Evolutionary conservation across 2,329 filamentous ascomycete species (phyloP).

Genomic region (Cytospora leucostoma): DNA sequence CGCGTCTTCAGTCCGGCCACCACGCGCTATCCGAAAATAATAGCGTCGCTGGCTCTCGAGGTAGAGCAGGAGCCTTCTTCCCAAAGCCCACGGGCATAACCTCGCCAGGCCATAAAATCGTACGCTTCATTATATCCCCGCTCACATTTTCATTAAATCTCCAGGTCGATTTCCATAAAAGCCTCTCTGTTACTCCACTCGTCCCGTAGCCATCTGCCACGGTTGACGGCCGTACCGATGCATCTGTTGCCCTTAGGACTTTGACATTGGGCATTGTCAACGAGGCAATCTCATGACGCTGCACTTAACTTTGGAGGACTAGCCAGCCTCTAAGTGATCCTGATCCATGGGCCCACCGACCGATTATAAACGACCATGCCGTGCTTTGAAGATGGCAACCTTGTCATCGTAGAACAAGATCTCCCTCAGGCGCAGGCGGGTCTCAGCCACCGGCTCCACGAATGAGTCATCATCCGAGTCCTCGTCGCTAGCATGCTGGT

Average conservation of each 20-base stretch:
- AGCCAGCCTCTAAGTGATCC: background rate
- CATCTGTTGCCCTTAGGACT: background rate
- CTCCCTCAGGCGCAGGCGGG: slow-evolving; percentile 67
- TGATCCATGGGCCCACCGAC: background rate
- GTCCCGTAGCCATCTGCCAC: background rate
- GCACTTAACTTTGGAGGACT: background rate
- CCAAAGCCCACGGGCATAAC: background rate
- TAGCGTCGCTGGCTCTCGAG: background rate
- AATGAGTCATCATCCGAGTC: slow-evolving; percentile 50
- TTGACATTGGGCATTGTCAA: background rate
- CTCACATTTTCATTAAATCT: background rate
- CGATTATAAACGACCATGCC: slow-evolving; percentile 56
- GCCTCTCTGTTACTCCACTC: background rate
- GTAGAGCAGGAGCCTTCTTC: background rate
- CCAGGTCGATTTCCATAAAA: background rate
- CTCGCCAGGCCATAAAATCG: background rate
- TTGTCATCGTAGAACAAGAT: slow-evolving; percentile 86
- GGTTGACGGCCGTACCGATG: background rate
- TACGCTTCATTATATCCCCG: background rate
- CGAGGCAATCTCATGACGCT: background rate
- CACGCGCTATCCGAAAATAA: background rate
- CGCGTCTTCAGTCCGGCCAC: background rate
- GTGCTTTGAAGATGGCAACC: slow-evolving; percentile 76
- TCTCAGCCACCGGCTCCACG: slow-evolving; percentile 46
- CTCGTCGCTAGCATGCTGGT: slow-evolving; percentile 34